Base-by-base conservation (phyloP, 306 rosid species). In the Trifolium pratense region DNA sequence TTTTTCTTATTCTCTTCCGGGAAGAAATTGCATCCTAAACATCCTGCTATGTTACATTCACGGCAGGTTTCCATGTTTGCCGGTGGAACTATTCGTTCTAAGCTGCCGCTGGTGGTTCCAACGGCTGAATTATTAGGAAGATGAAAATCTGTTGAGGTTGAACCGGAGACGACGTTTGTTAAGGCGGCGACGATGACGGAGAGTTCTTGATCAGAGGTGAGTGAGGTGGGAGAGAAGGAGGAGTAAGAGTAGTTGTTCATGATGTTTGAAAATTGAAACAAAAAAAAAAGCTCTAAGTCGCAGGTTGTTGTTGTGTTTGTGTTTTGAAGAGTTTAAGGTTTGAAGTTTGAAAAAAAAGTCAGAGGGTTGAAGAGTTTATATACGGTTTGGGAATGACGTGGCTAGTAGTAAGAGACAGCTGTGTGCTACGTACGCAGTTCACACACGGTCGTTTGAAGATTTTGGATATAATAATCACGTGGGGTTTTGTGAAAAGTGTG, bases 161-260 rank as follows among this genome's bases (percentile, higher is more conserved):
- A 76, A 39, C 97, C 99, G 32, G 92, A n/a, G 43, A 90, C 72
- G 15, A 94, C 96, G 78, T 89, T 86, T 42, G 90, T 85, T 53
- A 94, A 91, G 15, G 97, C 71, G 49, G 85, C 61, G 68, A 94
- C 97, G 31, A 91, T 94, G 70, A 90, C 83, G 20, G 96, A 77
- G 75, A 75, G 59, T 52, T 94, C 99, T 45, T 94, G 89, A 0
- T 90, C 97, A 11, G 67, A 25, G 18, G 92, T 72, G 75, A 94
- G 85, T 14, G 82, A 68, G 2, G 58, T 9, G 5, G 29, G 18
- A 15, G 63, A 79, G 49, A 43, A 43, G 0, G 48, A 58, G 32
- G 81, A 56, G 36, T 81, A 55, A 26, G 79, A 79, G 56, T 49
- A 16, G 10, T 49, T 49, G 10, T 49, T 49, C 95, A 89, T 87